Evolutionary conservation across 2,329 filamentous ascomycete species (phyloP).

Genomic region (Hymenoscyphus scutula): DNA sequence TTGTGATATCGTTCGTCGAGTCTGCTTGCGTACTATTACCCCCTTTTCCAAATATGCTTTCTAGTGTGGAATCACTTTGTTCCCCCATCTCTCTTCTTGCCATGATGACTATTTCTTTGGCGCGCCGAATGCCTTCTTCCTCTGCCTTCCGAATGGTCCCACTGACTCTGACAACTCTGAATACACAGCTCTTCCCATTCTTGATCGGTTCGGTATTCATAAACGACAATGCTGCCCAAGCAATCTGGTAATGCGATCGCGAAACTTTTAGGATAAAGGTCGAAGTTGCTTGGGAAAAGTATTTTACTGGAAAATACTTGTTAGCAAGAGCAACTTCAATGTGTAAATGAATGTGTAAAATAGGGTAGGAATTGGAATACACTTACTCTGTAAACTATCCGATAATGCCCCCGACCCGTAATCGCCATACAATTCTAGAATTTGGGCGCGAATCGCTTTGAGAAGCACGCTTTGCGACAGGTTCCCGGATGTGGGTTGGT

Average conservation of each 20-base stretch:
- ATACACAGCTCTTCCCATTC: slow-evolving; percentile 66
- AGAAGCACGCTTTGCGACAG: slow-evolving; percentile 66
- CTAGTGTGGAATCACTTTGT: slow-evolving; percentile 38
- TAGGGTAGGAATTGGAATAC: neutral
- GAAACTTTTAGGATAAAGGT: slow-evolving; percentile 88
- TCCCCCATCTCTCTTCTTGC: slow-evolving; percentile 53
- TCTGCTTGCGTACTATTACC: slow-evolving; percentile 21
- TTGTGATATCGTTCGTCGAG: slow-evolving; percentile 42
- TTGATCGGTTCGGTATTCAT: slow-evolving; percentile 64
- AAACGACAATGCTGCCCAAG: slow-evolving; percentile 86
- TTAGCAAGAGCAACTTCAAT: neutral
- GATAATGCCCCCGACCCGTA: slow-evolving; percentile 77
- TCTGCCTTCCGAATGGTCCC: slow-evolving; percentile 92
- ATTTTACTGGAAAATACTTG: slow-evolving; percentile 66
- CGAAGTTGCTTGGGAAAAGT: slow-evolving; percentile 86
- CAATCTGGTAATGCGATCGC: slow-evolving; percentile 77
- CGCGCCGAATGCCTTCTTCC: slow-evolving; percentile 80
- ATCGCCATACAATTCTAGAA: slow-evolving; percentile 78
- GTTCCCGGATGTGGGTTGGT: slow-evolving; percentile 72
- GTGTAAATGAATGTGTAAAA: neutral
- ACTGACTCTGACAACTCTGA: slow-evolving; percentile 81
- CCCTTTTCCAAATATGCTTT: slow-evolving; percentile 41
- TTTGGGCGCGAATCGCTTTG: slow-evolving; percentile 66
- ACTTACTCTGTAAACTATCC: slow-evolving; percentile 64
- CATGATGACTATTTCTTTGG: slow-evolving; percentile 67